These are phyloP conservation scores for Coix lacrymajobi DNA, from an alignment of 176 grass and related monocot species.

Conservation along the genomic window DNA sequence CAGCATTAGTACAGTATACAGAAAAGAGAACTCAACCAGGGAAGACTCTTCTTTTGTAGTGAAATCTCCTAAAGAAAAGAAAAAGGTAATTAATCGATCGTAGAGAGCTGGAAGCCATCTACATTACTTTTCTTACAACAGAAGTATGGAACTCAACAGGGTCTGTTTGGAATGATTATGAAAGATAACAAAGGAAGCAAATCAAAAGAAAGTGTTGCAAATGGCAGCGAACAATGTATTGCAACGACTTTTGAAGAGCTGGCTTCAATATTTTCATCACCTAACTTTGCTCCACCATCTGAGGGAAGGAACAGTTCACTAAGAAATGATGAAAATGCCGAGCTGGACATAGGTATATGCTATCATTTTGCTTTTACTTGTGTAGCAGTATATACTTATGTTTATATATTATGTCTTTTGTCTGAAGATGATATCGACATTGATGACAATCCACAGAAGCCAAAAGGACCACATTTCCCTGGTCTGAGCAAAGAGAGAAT, in stretches of 20 bases:
- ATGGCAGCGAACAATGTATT: slow-evolving; percentile 34
- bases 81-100: slow-evolving; percentile 58
- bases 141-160: slow-evolving; percentile 45
- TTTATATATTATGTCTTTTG: slow-evolving; percentile 16
- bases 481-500: slow-evolving; percentile 79
- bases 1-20: slow-evolving; percentile 65
- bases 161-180: slow-evolving; percentile 77
- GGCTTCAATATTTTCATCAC: slow-evolving; percentile 61
- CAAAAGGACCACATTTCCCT: slow-evolving; percentile 74
- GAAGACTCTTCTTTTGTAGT: slow-evolving; percentile 55
- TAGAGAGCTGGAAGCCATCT: not conserved
- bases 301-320: slow-evolving; percentile 52
- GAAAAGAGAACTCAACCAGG: slow-evolving; percentile 30
- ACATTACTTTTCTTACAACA: slow-evolving; percentile 12
- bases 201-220: slow-evolving; percentile 53
- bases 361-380: slow-evolving; percentile 18
- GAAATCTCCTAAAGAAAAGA: slow-evolving; percentile 84
- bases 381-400: slow-evolving; percentile 12
- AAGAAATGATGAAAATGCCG: slow-evolving; percentile 51
- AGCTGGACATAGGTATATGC: slow-evolving; percentile 79
- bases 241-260: slow-evolving; percentile 54
- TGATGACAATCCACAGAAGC: slow-evolving; percentile 65
- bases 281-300: slow-evolving; percentile 50
- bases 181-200: slow-evolving; percentile 88
- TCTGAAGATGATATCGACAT: slow-evolving; percentile 85